phyloP scores from a whole-genome alignment of 176 grass and related monocot species.

The Ensete ventricosum region DNA sequence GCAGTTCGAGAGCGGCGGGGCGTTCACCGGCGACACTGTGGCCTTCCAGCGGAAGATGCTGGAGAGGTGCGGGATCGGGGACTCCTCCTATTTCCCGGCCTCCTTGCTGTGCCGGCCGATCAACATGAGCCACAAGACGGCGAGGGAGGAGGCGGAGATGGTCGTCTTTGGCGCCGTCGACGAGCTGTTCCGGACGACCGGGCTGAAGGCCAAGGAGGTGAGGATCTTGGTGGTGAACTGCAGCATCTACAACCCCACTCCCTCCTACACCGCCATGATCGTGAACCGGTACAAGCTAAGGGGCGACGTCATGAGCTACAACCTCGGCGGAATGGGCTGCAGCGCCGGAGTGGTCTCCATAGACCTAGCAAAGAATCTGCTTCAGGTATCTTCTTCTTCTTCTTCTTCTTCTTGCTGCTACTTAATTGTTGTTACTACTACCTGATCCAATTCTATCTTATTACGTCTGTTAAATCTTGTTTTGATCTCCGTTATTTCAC shows the following conservation, averaged over 20 bases:
- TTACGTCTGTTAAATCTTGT: too few relatives aligned
- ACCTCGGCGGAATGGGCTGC: slow-evolving; percentile 16
- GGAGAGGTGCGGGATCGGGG: slow-evolving; percentile 11
- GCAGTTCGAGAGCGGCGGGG: background rate
- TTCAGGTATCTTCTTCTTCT: slow-evolving; percentile 3
- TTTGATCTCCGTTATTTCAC: too few relatives aligned
- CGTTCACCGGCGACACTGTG: background rate
- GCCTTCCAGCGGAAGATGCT: slow-evolving; percentile 13
- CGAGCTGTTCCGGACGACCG: slow-evolving; percentile 1
- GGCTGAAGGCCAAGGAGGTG: background rate
- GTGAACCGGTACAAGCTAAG: slow-evolving; percentile 10
- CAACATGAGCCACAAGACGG: background rate
- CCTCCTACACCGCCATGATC: slow-evolving; percentile 11
- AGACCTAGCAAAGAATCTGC: slow-evolving; percentile 8
- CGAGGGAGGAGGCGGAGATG: slow-evolving; percentile 13
- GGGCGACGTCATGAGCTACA: slow-evolving; percentile 6
- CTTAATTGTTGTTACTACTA: background rate
- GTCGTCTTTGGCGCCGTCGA: slow-evolving; percentile 1
- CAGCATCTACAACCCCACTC: slow-evolving; percentile 8
- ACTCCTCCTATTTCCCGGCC: slow-evolving; percentile 1
- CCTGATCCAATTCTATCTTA: too few relatives aligned
- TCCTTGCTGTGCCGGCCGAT: background rate
- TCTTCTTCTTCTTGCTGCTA: background rate
- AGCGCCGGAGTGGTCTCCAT: slow-evolving; percentile 14
- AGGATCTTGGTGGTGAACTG: slow-evolving; percentile 11